Conservation (phyloP, 352 stramenopile genomes). For the Blastocystis sp. region DNA sequence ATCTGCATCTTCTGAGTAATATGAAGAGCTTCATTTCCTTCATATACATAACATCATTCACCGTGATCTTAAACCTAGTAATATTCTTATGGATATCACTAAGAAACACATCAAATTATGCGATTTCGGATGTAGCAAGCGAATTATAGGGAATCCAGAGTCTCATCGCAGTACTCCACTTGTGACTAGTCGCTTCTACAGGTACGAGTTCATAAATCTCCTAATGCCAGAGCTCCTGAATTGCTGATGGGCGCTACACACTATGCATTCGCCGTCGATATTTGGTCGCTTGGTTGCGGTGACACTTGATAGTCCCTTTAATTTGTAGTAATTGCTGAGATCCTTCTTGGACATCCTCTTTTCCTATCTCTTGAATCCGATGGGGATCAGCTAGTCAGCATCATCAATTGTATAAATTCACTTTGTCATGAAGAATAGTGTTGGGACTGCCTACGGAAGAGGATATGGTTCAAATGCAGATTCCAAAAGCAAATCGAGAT, state of each 20-base stretch:
- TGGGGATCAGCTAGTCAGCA: conserved; percentile 49
- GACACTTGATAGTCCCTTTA: neutral
- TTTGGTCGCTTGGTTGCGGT: conserved; percentile 64
- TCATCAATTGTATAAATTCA: conserved; percentile 13
- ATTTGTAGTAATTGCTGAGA: conserved; percentile 30
- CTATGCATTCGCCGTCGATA: conserved; percentile 30
- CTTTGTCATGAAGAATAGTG: neutral
- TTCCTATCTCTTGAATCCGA: conserved; percentile 51
- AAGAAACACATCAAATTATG: conserved; percentile 89
- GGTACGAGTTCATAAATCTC: neutral
- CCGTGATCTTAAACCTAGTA: conserved; percentile 89
- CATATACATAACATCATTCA: conserved; percentile 92
- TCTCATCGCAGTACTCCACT: conserved; percentile 33
- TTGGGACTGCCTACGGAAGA: conserved; percentile 32
- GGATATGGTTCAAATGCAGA: conserved; percentile 54
- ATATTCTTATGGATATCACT: conserved; percentile 91
- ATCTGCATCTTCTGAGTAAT: neutral
- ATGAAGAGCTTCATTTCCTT: conserved; percentile 82
- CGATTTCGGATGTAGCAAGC: conserved; percentile 76
- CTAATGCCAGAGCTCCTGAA: conserved; percentile 17
- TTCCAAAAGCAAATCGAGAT: conserved; percentile 24
- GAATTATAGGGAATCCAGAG: conserved; percentile 1
- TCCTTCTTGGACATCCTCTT: conserved; percentile 20
- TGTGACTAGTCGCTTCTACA: conserved; percentile 41
- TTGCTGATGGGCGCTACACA: conserved; percentile 50